Evolutionary conservation across 768 basidiomycete genomes (phyloP).

Genomic region (Stropharia rugosoannulata): DNA sequence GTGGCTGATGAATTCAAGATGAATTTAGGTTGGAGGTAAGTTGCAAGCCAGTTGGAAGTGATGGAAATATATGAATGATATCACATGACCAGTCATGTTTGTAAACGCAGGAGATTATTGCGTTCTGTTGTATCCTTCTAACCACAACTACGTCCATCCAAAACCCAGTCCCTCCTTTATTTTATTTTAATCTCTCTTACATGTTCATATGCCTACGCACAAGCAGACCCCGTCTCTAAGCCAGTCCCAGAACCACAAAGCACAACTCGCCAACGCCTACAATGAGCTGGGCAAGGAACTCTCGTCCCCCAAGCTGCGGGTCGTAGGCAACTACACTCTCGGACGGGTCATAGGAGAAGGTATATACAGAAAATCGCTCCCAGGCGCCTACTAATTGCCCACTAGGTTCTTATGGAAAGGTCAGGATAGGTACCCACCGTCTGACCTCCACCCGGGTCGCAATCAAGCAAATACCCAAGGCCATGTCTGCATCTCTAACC

Average conservation of each 20-base stretch:
- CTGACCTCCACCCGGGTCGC: slow-evolving; percentile 90
- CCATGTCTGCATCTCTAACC: slow-evolving; percentile 86
- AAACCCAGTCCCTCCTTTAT: slow-evolving; percentile 30
- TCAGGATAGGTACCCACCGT: slow-evolving; percentile 91
- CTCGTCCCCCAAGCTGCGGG: slow-evolving; percentile 84
- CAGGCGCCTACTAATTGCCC: not conserved
- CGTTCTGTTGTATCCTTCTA: not conserved
- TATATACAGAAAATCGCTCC: slow-evolving; percentile 28
- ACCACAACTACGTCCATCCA: not conserved
- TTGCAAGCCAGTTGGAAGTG: too few species aligned
- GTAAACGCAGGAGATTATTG: not conserved
- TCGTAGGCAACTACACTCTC: slow-evolving; percentile 93
- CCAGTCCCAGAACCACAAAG: slow-evolving; percentile 82
- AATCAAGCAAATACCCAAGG: slow-evolving; percentile 97
- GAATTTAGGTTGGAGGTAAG: too few species aligned
- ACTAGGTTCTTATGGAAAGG: slow-evolving; percentile 92
- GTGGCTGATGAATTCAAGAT: too few species aligned
- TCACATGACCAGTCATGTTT: too few species aligned
- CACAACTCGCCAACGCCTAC: slow-evolving; percentile 92
- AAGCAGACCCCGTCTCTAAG: slow-evolving; percentile 59
- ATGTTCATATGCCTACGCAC: slow-evolving; percentile 55
- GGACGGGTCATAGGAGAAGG: slow-evolving; percentile 96
- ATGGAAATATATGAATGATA: too few species aligned
- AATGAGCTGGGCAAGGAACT: slow-evolving; percentile 97
- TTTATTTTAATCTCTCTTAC: slow-evolving; percentile 30